Conservation (phyloP, 108 stramenopile genomes). For the Licmophora abbreviata region DNA sequence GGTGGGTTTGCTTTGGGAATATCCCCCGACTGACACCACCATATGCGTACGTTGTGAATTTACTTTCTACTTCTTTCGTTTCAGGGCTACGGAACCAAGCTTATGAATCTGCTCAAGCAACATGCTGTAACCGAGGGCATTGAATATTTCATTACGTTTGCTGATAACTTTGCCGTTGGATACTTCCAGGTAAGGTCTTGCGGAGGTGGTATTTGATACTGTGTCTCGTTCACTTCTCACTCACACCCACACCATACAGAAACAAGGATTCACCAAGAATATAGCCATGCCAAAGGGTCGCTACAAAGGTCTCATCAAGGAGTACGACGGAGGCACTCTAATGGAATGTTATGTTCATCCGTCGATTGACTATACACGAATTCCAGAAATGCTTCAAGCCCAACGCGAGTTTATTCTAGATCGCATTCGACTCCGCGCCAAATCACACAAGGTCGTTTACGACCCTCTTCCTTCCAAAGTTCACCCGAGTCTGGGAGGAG, state of each 20-base stretch:
- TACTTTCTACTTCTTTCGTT: constrained; percentile 4
- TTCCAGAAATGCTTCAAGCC: constrained; percentile 73
- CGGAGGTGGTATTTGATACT: too few relatives aligned
- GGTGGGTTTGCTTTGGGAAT: not conserved
- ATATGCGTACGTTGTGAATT: constrained; percentile 2
- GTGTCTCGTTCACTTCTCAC: too few relatives aligned
- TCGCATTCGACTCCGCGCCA: constrained; percentile 45
- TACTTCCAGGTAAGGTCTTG: too few relatives aligned
- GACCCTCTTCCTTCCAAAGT: constrained; percentile 55
- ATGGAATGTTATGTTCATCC: constrained; percentile 99
- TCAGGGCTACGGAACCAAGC: constrained; percentile 91
- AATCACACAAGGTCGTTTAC: constrained; percentile 57
- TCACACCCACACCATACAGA: constrained; percentile 98
- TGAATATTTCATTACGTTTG: constrained; percentile 97
- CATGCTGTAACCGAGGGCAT: constrained; percentile 78
- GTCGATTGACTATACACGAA: constrained; percentile 81
- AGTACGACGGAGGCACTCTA: constrained; percentile 97
- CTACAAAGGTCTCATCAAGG: constrained; percentile 94
- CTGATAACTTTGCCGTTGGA: constrained; percentile 17
- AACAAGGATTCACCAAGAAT: constrained; percentile 92
- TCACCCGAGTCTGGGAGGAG: constrained; percentile 28
- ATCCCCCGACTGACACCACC: too few relatives aligned
- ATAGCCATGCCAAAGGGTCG: constrained; percentile 80
- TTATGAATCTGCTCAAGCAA: constrained; percentile 97
- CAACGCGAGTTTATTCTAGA: constrained; percentile 68